Conservation (phyloP, 2,329 filamentous ascomycete species). For the Alternaria ventricosa region DNA sequence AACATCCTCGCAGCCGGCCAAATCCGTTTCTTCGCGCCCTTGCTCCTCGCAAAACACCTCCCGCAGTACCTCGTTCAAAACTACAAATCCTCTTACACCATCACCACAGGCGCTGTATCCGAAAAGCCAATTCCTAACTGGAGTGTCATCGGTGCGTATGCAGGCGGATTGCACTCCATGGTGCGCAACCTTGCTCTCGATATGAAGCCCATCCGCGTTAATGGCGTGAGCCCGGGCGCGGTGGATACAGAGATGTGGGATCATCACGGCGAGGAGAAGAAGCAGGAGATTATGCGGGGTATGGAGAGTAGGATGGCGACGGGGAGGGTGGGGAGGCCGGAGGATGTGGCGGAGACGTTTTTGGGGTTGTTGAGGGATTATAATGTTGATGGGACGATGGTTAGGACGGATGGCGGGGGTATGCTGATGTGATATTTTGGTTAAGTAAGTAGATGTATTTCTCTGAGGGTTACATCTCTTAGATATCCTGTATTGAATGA, state of each 20-base stretch:
- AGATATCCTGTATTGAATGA: not conserved
- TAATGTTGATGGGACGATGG: constrained; percentile 54
- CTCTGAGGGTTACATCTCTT: not conserved
- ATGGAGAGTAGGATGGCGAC: constrained; percentile 32
- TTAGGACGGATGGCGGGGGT: constrained; percentile 53
- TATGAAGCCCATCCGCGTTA: constrained; percentile 68
- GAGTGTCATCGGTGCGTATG: constrained; percentile 57
- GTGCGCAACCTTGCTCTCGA: constrained; percentile 66
- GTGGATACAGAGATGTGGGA: constrained; percentile 55
- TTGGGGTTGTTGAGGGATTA: constrained; percentile 56
- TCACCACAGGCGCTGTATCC: constrained; percentile 63
- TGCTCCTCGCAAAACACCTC: constrained; percentile 61
- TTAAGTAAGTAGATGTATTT: not conserved
- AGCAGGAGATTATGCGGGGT: constrained; percentile 26
- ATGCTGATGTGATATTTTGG: constrained; percentile 14
- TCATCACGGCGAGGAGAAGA: constrained; percentile 33
- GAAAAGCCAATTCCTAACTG: constrained; percentile 61
- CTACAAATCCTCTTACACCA: constrained; percentile 57
- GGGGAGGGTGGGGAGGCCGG: constrained; percentile 33
- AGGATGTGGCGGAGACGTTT: constrained; percentile 54
- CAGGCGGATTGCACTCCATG: constrained; percentile 61
- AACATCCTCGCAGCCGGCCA: constrained; percentile 53
- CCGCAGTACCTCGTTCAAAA: constrained; percentile 53
- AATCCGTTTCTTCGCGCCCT: constrained; percentile 59
- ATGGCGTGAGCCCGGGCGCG: constrained; percentile 64